Percentiles rank a stretch among this genome's conserved stretches.
These are phyloP conservation scores for Neolentinus lepideus DNA, from an alignment of 1,284 basidiomycete species.

Conservation along the genomic window DNA sequence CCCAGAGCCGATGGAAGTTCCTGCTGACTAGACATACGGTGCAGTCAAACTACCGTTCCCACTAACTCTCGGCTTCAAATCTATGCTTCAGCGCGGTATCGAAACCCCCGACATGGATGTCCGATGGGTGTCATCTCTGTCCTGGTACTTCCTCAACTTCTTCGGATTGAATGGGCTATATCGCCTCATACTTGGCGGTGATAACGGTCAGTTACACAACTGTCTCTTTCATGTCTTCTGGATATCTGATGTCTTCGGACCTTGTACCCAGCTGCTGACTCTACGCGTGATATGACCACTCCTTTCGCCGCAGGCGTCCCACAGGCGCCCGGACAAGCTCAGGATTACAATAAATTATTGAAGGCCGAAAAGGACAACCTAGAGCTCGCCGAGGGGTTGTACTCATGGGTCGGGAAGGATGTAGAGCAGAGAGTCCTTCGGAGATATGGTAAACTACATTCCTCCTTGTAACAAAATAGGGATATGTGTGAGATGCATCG, in stretches of 20 bases:
- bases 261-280: slow-evolving; percentile 56
- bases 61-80: slow-evolving; percentile 94
- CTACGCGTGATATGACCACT: slow-evolving; percentile 68
- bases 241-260: slow-evolving; percentile 3
- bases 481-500: neutral
- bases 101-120: slow-evolving; percentile 97
- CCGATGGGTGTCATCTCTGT: slow-evolving; percentile 96
- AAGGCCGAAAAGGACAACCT: slow-evolving; percentile 92
- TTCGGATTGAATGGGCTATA: slow-evolving; percentile 97
- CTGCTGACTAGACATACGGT: neutral
- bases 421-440: slow-evolving; percentile 73
- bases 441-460: slow-evolving; percentile 57
- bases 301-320: slow-evolving; percentile 60
- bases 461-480: neutral
- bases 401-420: slow-evolving; percentile 75
- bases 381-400: slow-evolving; percentile 81
- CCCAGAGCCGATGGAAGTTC: neutral
- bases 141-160: slow-evolving; percentile 99
- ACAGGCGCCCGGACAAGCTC: slow-evolving; percentile 48
- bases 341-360: slow-evolving; percentile 89
- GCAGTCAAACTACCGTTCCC: slow-evolving; percentile 98
- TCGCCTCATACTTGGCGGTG: slow-evolving; percentile 85
- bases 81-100: slow-evolving; percentile 96
- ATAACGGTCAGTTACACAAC: slow-evolving; percentile 64
- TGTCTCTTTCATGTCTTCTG: slow-evolving; percentile 9